A percentile compares a stretch with the other conserved stretches of the same genome.
phyloP scores from a whole-genome alignment of 1,284 basidiomycete genomes.

The Sporisorium iseilematis-ciliati region DNA sequence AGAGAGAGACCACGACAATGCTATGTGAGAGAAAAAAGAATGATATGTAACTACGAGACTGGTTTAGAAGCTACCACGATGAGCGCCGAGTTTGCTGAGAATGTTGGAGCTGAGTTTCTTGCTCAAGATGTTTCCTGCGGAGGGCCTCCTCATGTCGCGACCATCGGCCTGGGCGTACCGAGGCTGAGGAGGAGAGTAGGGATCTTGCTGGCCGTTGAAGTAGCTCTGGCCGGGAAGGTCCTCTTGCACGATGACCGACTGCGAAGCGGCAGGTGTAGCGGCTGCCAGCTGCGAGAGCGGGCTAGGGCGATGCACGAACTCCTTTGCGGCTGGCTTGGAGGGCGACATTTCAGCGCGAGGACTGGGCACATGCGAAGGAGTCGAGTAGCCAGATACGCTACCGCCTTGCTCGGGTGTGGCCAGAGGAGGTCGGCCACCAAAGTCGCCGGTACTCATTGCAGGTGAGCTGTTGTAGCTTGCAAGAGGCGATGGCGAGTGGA shows the following conservation, averaged over 20 bases:
- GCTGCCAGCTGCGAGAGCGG: slow-evolving; percentile 42
- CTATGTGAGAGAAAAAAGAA: not conserved
- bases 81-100: slow-evolving; percentile 31
- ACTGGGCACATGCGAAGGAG: slow-evolving; percentile 24
- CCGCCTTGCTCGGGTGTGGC: slow-evolving; percentile 16
- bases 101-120: slow-evolving; percentile 47
- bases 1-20: not conserved
- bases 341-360: slow-evolving; percentile 21
- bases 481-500: not conserved
- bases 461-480: slow-evolving; percentile 20
- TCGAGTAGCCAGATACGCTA: slow-evolving; percentile 28
- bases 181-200: not conserved
- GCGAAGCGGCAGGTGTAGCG: slow-evolving; percentile 12
- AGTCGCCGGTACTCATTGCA: slow-evolving; percentile 7
- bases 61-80: slow-evolving; percentile 30
- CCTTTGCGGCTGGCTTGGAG: slow-evolving; percentile 21
- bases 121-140: slow-evolving; percentile 28
- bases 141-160: slow-evolving; percentile 17
- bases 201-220: not conserved
- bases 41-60: not conserved
- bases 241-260: not conserved
- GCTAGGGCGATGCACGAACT: slow-evolving; percentile 37
- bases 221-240: not conserved
- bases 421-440: slow-evolving; percentile 11
- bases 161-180: too few species aligned